Conservation (phyloP, 345 rosid species). For the Firmiana major region DNA sequence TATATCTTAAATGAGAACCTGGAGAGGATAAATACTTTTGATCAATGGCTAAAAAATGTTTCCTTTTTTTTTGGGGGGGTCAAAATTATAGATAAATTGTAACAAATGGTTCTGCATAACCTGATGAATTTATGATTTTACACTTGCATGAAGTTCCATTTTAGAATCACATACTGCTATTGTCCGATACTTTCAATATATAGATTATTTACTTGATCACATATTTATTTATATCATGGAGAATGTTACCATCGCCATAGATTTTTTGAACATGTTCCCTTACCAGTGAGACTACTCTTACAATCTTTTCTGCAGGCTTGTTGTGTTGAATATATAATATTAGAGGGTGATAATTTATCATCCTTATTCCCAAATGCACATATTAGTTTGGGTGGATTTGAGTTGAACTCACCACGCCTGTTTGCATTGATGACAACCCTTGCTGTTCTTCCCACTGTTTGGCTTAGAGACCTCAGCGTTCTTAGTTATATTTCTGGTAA, state of each 20-base stretch:
- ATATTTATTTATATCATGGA: neutral
- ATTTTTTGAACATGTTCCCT: neutral
- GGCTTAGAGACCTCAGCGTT: constrained; percentile 84
- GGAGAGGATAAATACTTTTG: neutral
- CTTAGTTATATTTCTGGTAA: constrained; percentile 90
- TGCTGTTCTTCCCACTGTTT: constrained; percentile 80
- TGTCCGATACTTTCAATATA: neutral
- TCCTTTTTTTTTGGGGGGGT: neutral
- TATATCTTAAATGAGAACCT: neutral
- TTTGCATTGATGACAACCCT: constrained; percentile 67
- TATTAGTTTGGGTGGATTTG: constrained; percentile 50
- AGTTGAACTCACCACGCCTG: constrained; percentile 52
- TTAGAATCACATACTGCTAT: neutral
- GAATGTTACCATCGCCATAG: neutral
- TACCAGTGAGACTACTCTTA: neutral
- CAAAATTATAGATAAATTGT: neutral
- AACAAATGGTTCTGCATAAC: neutral
- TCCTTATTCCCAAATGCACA: constrained; percentile 77
- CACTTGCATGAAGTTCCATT: neutral
- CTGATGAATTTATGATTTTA: neutral
- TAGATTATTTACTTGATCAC: neutral
- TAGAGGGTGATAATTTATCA: constrained; percentile 86
- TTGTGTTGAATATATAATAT: constrained; percentile 84
- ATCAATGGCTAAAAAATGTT: neutral
- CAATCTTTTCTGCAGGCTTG: constrained; percentile 55